Evolutionary conservation across 352 stramenopile species (phyloP).

Genomic region (Phytophthora crassamura): DNA sequence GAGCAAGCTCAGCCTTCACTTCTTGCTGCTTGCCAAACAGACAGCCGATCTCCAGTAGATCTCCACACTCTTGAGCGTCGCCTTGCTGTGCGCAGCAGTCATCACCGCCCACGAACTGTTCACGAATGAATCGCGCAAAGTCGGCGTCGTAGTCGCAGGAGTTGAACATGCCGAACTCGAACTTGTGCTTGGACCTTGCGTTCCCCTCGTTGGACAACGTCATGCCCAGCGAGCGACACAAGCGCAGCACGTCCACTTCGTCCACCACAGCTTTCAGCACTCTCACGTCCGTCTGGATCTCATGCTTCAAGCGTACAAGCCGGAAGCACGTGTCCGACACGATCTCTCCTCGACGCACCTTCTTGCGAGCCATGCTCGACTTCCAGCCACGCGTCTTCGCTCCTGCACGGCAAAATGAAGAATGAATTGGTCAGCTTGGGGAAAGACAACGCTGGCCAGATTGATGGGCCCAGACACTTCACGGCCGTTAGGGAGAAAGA

Average conservation of each 20-base stretch:
- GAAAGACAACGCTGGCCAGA: background rate
- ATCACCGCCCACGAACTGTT: conserved; percentile 36
- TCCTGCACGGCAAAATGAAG: conserved; percentile 23
- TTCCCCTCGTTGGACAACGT: conserved; percentile 29
- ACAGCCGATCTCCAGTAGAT: conserved; percentile 41
- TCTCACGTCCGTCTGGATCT: conserved; percentile 61
- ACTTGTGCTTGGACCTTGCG: conserved; percentile 32
- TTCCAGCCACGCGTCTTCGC: background rate
- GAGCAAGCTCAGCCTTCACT: conserved; percentile 49
- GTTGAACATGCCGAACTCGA: conserved; percentile 53
- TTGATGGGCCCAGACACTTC: conserved; percentile 6
- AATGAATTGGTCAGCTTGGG: conserved; percentile 10
- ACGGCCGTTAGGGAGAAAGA: too few relatives aligned
- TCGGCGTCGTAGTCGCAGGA: conserved; percentile 64
- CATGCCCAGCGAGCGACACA: conserved; percentile 60
- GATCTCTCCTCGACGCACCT: background rate
- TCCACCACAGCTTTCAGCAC: conserved; percentile 72
- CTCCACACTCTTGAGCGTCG: background rate
- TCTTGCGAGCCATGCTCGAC: conserved; percentile 24
- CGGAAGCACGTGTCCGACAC: conserved; percentile 50
- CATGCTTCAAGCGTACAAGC: conserved; percentile 48
- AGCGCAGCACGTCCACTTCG: conserved; percentile 67
- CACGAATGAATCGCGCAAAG: conserved; percentile 60
- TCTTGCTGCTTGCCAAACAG: conserved; percentile 67
- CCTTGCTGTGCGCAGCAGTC: background rate